phyloP scores from a whole-genome alignment of 2,329 filamentous ascomycete genomes.

The Dactylellina cionopaga region DNA sequence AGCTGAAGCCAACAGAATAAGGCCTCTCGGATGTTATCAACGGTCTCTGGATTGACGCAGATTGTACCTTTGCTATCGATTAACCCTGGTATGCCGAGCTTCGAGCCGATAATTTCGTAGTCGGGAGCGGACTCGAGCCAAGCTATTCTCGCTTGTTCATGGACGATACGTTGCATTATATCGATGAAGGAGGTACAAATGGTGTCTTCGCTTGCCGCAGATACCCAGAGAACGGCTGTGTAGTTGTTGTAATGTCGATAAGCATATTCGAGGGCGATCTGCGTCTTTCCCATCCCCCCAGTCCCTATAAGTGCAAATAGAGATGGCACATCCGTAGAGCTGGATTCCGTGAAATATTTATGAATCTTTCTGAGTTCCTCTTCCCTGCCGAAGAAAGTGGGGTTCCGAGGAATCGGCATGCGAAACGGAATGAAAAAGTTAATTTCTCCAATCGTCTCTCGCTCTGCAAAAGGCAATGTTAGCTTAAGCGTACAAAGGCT shows the following conservation, averaged over 20 bases:
- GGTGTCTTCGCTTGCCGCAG: neutral
- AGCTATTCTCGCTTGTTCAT: neutral
- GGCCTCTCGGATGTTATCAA: neutral
- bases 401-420: neutral
- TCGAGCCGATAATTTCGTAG: too few relatives aligned
- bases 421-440: neutral
- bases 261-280: conserved; percentile 21
- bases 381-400: neutral
- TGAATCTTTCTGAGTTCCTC: neutral
- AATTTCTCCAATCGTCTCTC: neutral
- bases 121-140: too few relatives aligned
- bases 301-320: too few relatives aligned
- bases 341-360: too few relatives aligned
- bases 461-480: too few relatives aligned
- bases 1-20: neutral
- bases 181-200: neutral
- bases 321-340: too few relatives aligned
- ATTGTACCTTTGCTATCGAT: too few relatives aligned
- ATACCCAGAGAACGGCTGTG: neutral
- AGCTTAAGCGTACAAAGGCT: neutral
- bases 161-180: neutral
- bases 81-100: too few relatives aligned
- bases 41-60: neutral
- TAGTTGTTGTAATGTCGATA: neutral
- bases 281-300: too few relatives aligned